phyloP scores from a whole-genome alignment of 805 yeast genomes.

The Candida broadrunensis region DNA sequence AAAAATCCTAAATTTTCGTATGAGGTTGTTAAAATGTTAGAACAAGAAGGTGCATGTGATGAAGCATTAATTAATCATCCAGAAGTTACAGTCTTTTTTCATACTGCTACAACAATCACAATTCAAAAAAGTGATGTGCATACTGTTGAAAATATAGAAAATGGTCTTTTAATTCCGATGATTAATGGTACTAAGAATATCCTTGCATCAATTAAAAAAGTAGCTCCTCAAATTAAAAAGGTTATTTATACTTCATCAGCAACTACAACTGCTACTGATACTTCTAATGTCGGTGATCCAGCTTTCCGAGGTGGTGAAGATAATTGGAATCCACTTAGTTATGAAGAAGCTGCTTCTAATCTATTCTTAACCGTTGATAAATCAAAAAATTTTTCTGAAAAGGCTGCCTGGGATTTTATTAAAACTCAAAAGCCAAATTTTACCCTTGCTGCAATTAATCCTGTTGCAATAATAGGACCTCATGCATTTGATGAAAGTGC shows the following conservation, averaged over 20 bases:
- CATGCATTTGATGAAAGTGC: slow-evolving; percentile 36
- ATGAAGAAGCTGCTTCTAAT: slow-evolving; percentile 41
- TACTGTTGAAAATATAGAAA: slow-evolving; percentile 41
- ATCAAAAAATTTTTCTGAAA: slow-evolving; percentile 34
- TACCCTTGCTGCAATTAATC: slow-evolving; percentile 30
- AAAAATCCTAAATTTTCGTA: slow-evolving; percentile 33
- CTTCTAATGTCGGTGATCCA: slow-evolving; percentile 17
- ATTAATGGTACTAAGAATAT: slow-evolving; percentile 52
- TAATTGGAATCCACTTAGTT: slow-evolving; percentile 52
- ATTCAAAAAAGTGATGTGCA: slow-evolving; percentile 40
- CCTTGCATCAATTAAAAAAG: slow-evolving; percentile 43
- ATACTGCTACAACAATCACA: slow-evolving; percentile 60
- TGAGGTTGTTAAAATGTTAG: slow-evolving; percentile 49
- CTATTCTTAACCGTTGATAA: slow-evolving; percentile 37
- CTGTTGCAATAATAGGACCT: slow-evolving; percentile 40
- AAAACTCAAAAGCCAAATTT: slow-evolving; percentile 27
- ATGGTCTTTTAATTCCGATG: slow-evolving; percentile 55
- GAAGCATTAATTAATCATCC: slow-evolving; percentile 43
- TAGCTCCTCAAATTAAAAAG: slow-evolving; percentile 37
- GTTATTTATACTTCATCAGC: slow-evolving; percentile 52
- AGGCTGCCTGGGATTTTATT: slow-evolving; percentile 29
- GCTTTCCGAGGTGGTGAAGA: slow-evolving; percentile 37
- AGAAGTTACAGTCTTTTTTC: slow-evolving; percentile 53
- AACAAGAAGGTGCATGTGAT: slow-evolving; percentile 42
- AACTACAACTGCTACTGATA: slow-evolving; percentile 44